A percentile compares a stretch with the other conserved stretches of the same genome.
phyloP scores from a whole-genome alignment of 2,329 filamentous ascomycete species.

The Alternaria viburni region DNA sequence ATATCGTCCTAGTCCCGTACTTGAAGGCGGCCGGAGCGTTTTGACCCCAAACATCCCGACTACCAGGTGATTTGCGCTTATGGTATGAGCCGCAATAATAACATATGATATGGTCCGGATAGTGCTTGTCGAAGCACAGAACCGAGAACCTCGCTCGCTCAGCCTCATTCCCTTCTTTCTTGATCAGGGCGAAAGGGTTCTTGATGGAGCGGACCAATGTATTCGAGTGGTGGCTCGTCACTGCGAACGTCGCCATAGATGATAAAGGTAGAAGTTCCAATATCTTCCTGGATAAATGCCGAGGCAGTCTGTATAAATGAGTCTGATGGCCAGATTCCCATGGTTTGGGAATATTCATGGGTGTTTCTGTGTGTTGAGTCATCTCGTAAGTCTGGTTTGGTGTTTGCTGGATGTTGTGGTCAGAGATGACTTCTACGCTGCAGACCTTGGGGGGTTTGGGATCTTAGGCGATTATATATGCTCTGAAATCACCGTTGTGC shows the following conservation, averaged over 20 bases:
- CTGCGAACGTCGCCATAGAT: not conserved
- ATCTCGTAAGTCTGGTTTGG: not conserved
- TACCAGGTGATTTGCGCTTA: not conserved
- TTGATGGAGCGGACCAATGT: not conserved
- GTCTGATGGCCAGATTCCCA: not conserved
- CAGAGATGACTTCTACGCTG: not conserved
- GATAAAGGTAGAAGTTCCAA: not conserved
- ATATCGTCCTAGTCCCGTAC: not conserved
- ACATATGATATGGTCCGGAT: not conserved
- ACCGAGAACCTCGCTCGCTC: not conserved
- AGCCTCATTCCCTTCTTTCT: not conserved
- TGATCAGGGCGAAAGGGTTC: not conserved
- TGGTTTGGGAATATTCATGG: not conserved
- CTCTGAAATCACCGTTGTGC: not conserved
- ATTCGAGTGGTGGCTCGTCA: not conserved
- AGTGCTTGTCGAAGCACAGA: not conserved
- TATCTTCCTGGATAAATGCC: not conserved
- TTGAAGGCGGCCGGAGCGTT: not conserved
- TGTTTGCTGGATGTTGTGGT: not conserved
- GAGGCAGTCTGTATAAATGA: not conserved
- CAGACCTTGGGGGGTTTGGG: not conserved
- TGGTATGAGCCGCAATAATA: not conserved
- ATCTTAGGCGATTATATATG: not conserved
- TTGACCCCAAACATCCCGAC: not conserved
- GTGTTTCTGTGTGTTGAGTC: not conserved